These are phyloP conservation scores for Corchorus capsularis DNA, from an alignment of 345 rosid genomes.

Conservation along the genomic window DNA sequence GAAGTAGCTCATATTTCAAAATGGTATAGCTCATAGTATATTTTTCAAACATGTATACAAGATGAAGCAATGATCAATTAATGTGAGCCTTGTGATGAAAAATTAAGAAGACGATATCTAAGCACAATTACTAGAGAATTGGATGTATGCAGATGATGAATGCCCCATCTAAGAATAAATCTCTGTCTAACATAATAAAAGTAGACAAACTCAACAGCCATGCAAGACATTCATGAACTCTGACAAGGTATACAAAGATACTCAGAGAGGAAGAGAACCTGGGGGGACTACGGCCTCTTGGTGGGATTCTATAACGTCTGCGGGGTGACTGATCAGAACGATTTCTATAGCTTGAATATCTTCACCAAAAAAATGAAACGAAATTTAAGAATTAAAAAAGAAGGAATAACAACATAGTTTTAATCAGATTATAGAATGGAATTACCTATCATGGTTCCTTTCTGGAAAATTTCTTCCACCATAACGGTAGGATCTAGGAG, in stretches of 20 bases:
- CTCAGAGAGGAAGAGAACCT: slow-evolving; percentile 51
- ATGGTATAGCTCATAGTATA: neutral
- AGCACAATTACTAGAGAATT: neutral
- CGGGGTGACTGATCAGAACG: slow-evolving; percentile 52
- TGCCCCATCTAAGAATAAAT: slow-evolving; percentile 5
- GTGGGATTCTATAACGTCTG: slow-evolving; percentile 68
- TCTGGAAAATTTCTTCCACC: slow-evolving; percentile 67
- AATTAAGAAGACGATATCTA: neutral
- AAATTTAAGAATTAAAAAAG: slow-evolving; percentile 4
- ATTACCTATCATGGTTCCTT: slow-evolving; percentile 75
- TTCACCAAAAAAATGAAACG: slow-evolving; percentile 25
- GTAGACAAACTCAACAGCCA: neutral
- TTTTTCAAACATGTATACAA: neutral
- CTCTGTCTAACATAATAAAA: neutral
- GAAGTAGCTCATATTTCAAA: neutral
- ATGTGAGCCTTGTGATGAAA: neutral
- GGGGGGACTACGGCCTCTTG: slow-evolving; percentile 75
- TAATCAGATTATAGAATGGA: neutral
- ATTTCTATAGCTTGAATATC: slow-evolving; percentile 62
- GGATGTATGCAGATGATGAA: neutral
- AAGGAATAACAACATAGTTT: neutral
- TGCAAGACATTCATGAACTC: neutral
- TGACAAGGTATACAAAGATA: neutral
- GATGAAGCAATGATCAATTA: neutral
- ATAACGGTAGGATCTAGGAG: slow-evolving; percentile 49